phyloP scores from a whole-genome alignment of 192 early-diverging fungal species.

The Podila horticola region DNA sequence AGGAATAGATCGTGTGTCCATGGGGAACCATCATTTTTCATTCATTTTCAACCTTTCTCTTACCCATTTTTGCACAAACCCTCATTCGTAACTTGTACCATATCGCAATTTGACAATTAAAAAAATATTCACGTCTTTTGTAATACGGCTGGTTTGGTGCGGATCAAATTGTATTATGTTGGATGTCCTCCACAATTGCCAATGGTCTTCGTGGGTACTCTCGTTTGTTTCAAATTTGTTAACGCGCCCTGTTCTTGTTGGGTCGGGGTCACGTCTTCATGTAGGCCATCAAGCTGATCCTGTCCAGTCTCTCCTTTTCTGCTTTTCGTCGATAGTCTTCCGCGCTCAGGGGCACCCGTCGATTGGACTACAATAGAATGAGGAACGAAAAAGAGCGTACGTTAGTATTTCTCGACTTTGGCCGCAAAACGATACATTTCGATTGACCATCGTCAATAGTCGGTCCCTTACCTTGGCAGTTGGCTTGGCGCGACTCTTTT shows the following conservation, averaged over 20 bases:
- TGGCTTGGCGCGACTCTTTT: constrained; percentile 24
- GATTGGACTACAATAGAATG: constrained; percentile 15
- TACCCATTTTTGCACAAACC: background rate
- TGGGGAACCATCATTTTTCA: background rate
- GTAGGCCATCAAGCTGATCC: constrained; percentile 41
- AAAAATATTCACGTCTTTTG: background rate
- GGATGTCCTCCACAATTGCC: too few relatives aligned
- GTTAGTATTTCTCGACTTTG: background rate
- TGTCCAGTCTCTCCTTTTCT: constrained; percentile 45
- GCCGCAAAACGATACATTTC: background rate
- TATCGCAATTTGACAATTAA: background rate
- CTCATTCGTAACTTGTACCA: background rate
- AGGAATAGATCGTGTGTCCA: constrained; percentile 49
- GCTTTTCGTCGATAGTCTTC: constrained; percentile 38
- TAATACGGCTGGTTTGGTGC: background rate
- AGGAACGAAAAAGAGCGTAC: background rate
- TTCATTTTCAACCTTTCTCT: background rate
- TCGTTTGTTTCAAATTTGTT: too few relatives aligned
- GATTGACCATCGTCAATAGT: background rate
- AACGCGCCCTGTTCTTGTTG: background rate
- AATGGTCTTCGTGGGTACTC: too few relatives aligned
- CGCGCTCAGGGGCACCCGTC: constrained; percentile 27
- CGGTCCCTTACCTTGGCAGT: constrained; percentile 21
- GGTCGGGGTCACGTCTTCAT: constrained; percentile 37
- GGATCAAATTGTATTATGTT: background rate